Base-by-base conservation (phyloP, 2,329 filamentous ascomycete species). In the Raffaelea albimanens region DNA sequence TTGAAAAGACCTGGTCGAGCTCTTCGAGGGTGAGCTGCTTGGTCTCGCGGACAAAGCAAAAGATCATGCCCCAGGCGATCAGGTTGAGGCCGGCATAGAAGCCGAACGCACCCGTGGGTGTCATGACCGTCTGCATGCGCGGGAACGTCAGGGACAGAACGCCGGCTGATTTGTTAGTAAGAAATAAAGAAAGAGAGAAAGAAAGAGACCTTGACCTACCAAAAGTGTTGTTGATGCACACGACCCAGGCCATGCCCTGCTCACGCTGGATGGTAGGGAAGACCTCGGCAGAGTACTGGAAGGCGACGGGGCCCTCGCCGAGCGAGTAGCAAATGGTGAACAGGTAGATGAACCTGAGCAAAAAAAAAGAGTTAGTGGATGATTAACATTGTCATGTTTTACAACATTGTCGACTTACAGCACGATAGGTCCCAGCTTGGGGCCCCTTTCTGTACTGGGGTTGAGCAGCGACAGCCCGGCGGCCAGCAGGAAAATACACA, bases 191-290 rank as follows among this genome's bases (percentile, higher is more conserved):
- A 7, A 10, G 22, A 19, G 19, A 22, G 23, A 20, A 41, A 14
- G 25, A 7, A 13, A 7, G 25, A 29, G 25, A 29, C 13, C 25
- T 29, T 29, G 25, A 33, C 18, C 9, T 38, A 43, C 45, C 46
- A 40, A 48, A 48, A 5, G 46, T 48, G n/a, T 49, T 49, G 43
- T 49, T 49, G 13, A 44, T 40, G 21, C 25, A 42, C n/a, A 49
- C 44, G 18, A 43, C 47, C 47, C 47, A 49, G 2, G 47, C 43
- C 53, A 87, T 87, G 49, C 83, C 83, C 22, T 85, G 72, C 58
- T 86, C 83, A 56, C 83, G 74, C 59, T 86, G 82, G 1, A 80
- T 82, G 2, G 86, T 71, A 0, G 83, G 82, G 59, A 83, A 86
- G 2, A 85, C 78, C 60, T 87, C 83, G 43, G 82, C 81, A 3